A percentile compares a stretch with the other conserved stretches of the same genome.
These are phyloP conservation scores for Xylaria sp. DNA, from an alignment of 2,329 filamentous ascomycete species.

Conservation along the genomic window DNA sequence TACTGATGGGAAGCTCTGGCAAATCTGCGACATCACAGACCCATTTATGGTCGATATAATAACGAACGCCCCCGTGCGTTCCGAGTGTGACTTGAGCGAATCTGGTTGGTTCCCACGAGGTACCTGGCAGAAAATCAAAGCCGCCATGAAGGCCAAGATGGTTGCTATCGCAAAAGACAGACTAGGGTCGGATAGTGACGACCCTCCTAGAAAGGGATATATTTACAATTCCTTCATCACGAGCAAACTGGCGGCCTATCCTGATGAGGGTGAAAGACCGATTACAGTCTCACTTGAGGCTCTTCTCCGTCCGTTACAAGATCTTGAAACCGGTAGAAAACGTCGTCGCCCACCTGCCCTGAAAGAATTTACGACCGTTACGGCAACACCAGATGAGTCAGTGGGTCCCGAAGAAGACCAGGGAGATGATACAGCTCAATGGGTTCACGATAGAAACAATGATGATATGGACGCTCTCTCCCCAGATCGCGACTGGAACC, in stretches of 20 bases:
- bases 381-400: slow-evolving; percentile 20
- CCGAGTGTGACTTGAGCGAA: slow-evolving; percentile 66
- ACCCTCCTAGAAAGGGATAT: slow-evolving; percentile 47
- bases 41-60: slow-evolving; percentile 76
- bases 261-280: slow-evolving; percentile 45
- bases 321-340: slow-evolving; percentile 42
- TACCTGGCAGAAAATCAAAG: slow-evolving; percentile 83
- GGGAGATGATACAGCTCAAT: slow-evolving; percentile 25
- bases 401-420: slow-evolving; percentile 23
- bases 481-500: slow-evolving; percentile 27
- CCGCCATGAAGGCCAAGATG: slow-evolving; percentile 90
- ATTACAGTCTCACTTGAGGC: slow-evolving; percentile 45
- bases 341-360: slow-evolving; percentile 29
- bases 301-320: slow-evolving; percentile 48
- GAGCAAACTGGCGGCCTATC: slow-evolving; percentile 45
- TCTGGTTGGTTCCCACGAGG: slow-evolving; percentile 90
- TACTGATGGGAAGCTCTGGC: slow-evolving; percentile 90
- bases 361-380: slow-evolving; percentile 26
- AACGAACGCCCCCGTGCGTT: slow-evolving; percentile 68
- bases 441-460: slow-evolving; percentile 44
- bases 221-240: slow-evolving; percentile 58
- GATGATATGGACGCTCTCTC: slow-evolving; percentile 42
- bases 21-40: slow-evolving; percentile 91
- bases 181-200: slow-evolving; percentile 59
- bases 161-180: slow-evolving; percentile 70